Evolutionary conservation across 2,329 filamentous ascomycete genomes (phyloP), one percentile per base, ranked within the genome.

Genomic region (Talaromyces amestolkiae): DNA sequence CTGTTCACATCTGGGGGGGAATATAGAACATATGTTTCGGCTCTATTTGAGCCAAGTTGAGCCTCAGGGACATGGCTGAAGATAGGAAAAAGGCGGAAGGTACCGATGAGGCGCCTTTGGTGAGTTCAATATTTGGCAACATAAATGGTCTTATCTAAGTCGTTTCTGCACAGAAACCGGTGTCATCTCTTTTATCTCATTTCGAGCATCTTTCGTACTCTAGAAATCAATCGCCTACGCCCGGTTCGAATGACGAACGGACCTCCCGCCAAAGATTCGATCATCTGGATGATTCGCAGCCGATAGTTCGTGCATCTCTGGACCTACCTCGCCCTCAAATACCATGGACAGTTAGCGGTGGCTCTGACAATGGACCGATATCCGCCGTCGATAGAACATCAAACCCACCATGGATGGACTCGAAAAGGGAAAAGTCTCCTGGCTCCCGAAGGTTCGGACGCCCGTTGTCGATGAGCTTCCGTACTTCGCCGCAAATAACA

Each of bases 381-480:
- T 47, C 63, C 11, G 24, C 51, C 11, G 22, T 54, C 3, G 58
- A 65, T 35, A 33, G 33, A 13, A 22, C 43, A 59, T 63, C 13
- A 45, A 76, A 74, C 61, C 69, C 71, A 17, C 65, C 69, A n/a
- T 62, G 68, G n/a, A 58, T 63, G n/a, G 39, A 65, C 7, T 61
- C 72, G 13, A 73, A 75, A 27, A 69, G 72, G 51, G 68, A 70
- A 33, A 75, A 72, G 22, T 79, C 78, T 85, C 87, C 68, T 86
- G 78, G 72, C 85, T 87, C 66, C 86, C 82, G 77, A 85, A 88
- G 72, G 87, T 86, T 73, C 88, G 86, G 73, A 62, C 73, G 80
- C 49, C 80, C 79, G n/a, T 73, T 80, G 68, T 82, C 79, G 17
- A 78, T 81, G 78, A 75, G 73, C 65, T 66, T 81, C 37, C 75